Base-by-base conservation (phyloP, 257 asterid genomes). In the Knoxia roxburghii region DNA sequence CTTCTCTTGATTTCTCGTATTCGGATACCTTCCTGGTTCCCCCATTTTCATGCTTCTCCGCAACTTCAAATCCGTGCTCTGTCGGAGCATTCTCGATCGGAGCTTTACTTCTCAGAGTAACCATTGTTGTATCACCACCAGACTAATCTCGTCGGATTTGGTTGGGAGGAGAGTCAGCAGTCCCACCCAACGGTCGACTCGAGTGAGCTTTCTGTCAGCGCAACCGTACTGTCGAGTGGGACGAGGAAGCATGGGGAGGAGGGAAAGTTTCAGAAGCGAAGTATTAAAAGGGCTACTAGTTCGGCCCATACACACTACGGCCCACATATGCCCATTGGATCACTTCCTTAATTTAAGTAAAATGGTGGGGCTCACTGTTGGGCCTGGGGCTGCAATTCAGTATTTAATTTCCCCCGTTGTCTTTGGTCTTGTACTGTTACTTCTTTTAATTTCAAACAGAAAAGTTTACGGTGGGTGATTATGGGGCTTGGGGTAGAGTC, bases 1-100 rank as follows among this genome's bases (percentile, higher is more conserved):
- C 83, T 74, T 93, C 95, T 68, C 99, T 86, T 52, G 80, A 78
- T 59, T 71, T 83, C 74, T 93, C 99, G 61, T 93, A 93, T 2
- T 50, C 88, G 4, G 86, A 77, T 40, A 69, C 33, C 69, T 61
- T 70, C 59, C 27, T 33, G 27, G 57, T 59, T 7, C 58, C n/a
- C 26, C 56, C 84, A 33, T 67, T 76, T n/a, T 52, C 72, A 30
- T 69, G 27, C n/a, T 26, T 35, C 41, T 13, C 54, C 23, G 26
- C 27, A 35, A 24, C 63, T 39, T 24, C 55, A 11, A 27, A 26
- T 45, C 33, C 65, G 6, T 52, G 61, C 48, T 30, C 56, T 29
- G 59, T 63, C 27, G 58, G 45, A 62, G 48, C 18, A 27, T 30
- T 27, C 4, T 67, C 2, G 49, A 20, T 40, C 29, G 58, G 29